phyloP scores from a whole-genome alignment of 1,284 basidiomycete species.

The Trametes hirsuta region DNA sequence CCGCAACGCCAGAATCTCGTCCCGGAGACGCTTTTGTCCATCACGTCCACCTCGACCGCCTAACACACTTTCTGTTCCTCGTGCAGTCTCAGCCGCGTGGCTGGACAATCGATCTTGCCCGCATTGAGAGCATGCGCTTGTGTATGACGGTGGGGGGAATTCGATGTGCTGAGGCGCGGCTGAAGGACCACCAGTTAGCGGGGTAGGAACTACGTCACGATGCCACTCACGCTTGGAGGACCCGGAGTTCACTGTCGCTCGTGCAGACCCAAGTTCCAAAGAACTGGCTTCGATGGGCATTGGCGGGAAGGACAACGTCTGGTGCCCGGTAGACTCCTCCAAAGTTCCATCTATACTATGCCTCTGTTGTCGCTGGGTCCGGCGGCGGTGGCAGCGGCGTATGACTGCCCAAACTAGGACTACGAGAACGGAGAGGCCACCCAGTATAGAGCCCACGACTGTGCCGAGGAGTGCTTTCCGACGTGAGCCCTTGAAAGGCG shows the following conservation, averaged over 20 bases:
- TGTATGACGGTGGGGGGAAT: too few relatives aligned
- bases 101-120: too few relatives aligned
- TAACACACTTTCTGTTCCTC: not conserved
- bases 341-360: not conserved
- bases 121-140: too few relatives aligned
- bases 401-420: not conserved
- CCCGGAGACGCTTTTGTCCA: not conserved
- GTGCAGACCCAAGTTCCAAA: too few relatives aligned
- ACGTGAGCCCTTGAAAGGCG: not conserved
- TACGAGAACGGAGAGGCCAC: slow-evolving; percentile 3
- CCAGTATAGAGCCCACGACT: not conserved
- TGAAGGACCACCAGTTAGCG: too few relatives aligned
- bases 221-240: too few relatives aligned
- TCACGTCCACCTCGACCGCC: not conserved
- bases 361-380: not conserved
- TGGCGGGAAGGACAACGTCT: not conserved
- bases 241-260: too few relatives aligned
- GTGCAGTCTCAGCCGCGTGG: not conserved
- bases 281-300: not conserved
- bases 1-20: not conserved
- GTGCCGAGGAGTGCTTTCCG: not conserved
- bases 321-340: not conserved
- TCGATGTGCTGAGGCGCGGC: too few relatives aligned
- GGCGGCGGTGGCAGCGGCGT: not conserved
- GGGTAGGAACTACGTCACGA: too few relatives aligned